Percentiles rank a stretch among this genome's conserved stretches.
Conservation (phyloP, 805 yeast species). For the Lachancea lanzarotensis region DNA sequence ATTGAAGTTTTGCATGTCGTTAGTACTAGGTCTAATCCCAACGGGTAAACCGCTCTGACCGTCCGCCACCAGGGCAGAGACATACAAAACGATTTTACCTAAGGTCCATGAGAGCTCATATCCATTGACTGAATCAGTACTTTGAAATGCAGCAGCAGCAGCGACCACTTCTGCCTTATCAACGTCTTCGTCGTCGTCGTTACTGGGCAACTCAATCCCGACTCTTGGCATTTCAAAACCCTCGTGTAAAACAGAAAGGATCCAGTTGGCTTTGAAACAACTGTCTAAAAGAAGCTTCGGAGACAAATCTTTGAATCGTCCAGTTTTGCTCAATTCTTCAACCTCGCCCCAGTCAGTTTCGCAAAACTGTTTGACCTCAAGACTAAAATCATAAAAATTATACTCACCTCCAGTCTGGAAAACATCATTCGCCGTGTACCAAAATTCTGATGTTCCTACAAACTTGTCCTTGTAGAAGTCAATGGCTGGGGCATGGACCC, state of each 20-base stretch:
- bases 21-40: constrained; percentile 27
- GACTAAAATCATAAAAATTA: constrained; percentile 63
- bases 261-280: constrained; percentile 96
- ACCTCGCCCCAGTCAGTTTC: constrained; percentile 64
- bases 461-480: constrained; percentile 75
- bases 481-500: constrained; percentile 87
- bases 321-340: constrained; percentile 42
- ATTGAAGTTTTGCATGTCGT: constrained; percentile 14
- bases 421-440: constrained; percentile 94
- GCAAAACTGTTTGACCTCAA: constrained; percentile 65
- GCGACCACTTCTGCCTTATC: constrained; percentile 31
- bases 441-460: constrained; percentile 92
- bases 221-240: constrained; percentile 84
- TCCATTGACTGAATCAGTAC: constrained; percentile 74
- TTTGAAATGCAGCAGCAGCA: constrained; percentile 65
- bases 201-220: constrained; percentile 40
- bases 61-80: constrained; percentile 54
- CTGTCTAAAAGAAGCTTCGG: constrained; percentile 59
- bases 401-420: constrained; percentile 86
- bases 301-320: constrained; percentile 52
- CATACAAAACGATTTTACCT: constrained; percentile 79
- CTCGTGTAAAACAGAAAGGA: constrained; percentile 78
- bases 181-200: constrained; percentile 21
- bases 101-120: constrained; percentile 92
- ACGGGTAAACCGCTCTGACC: constrained; percentile 14